Base-by-base conservation (phyloP, 768 basidiomycete genomes). In the Lentinus tigrinus region DNA sequence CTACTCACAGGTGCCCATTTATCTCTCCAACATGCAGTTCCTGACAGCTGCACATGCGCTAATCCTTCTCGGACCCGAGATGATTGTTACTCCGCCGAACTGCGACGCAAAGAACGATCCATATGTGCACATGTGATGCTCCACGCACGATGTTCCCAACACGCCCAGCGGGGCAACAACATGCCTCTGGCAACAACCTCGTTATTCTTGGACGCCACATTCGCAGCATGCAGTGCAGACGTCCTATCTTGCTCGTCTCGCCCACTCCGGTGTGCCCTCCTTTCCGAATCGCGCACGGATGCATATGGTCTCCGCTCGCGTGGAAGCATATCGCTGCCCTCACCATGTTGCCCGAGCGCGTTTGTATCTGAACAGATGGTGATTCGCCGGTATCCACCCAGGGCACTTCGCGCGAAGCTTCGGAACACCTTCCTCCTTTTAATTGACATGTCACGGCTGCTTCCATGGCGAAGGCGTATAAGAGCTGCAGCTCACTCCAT, bases 111-210 rank as follows among this genome's bases (percentile, higher is more conserved):
- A 43, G 52, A 40, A 31, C 10, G 31, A 28, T 27, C 27, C 58
- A 50, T 40, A 46, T 60, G 58, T 11, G 19, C 42, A 28, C 40
- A 26, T 50, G 53, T 60, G 58, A 50, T 54, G 47, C 47, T 50
- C 49, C 49, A 50, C 16, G 47, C 21, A 47, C 47, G 47, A 47
- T 9, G 36, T 37, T 37, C n/a, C n/a, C n/a, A n/a, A n/a, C n/a
- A n/a, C n/a, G n/a, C 11, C 11, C 31, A 11, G 31, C 31, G 31
- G 31, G 31, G 31, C 7, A 31, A 31, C 31, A 31, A 31, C 31
- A 31, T 31, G 31, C 11, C 31, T 31, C 31, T 6, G 31, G 31
- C 31, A 31, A 31, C 31, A 7, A 6, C 21, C 4, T 24, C 27
- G 40, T 43, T 23, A 26, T 24, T 54, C 24, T 44, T 23, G 47